A percentile compares a stretch with the other conserved stretches of the same genome.
phyloP scores from a whole-genome alignment of 176 grass and related monocot genomes.

The Lolium perenne region DNA sequence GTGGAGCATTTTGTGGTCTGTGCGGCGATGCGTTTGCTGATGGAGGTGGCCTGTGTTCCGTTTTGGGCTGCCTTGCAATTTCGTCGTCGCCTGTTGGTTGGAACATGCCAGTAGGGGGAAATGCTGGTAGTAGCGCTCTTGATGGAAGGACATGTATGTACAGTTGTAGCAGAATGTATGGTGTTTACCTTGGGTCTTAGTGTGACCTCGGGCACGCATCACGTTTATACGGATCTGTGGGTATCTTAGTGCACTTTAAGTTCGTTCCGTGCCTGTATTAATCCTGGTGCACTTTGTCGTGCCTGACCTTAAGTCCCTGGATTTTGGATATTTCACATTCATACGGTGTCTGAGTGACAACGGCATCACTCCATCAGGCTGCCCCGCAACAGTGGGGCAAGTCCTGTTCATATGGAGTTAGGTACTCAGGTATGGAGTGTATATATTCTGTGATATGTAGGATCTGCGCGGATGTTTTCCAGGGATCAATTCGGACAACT shows the following conservation, averaged over 20 bases:
- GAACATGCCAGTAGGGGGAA: not conserved
- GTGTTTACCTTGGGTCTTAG: not conserved
- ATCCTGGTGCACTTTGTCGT: too few species aligned
- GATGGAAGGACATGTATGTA: not conserved
- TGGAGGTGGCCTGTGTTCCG: not conserved
- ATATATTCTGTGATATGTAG: too few species aligned
- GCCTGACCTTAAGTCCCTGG: too few species aligned
- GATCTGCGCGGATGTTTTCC: too few species aligned
- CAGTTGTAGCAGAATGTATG: not conserved
- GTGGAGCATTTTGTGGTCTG: constrained; percentile 10
- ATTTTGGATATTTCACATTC: too few species aligned
- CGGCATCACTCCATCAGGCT: too few species aligned
- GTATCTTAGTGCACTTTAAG: not conserved
- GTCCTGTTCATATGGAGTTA: too few species aligned
- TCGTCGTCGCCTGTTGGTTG: not conserved
- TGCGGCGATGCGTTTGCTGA: not conserved
- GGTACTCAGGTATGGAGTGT: too few species aligned
- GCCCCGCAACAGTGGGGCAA: too few species aligned
- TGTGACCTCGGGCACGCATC: not conserved
- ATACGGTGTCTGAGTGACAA: too few species aligned
- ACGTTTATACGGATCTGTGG: not conserved
- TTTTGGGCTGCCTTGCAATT: constrained; percentile 21
- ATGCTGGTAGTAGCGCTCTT: not conserved
- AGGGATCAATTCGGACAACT: too few species aligned
- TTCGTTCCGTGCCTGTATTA: not conserved